phyloP scores from a whole-genome alignment of 2,329 filamentous ascomycete genomes.

The Hymenoscyphus linearis region DNA sequence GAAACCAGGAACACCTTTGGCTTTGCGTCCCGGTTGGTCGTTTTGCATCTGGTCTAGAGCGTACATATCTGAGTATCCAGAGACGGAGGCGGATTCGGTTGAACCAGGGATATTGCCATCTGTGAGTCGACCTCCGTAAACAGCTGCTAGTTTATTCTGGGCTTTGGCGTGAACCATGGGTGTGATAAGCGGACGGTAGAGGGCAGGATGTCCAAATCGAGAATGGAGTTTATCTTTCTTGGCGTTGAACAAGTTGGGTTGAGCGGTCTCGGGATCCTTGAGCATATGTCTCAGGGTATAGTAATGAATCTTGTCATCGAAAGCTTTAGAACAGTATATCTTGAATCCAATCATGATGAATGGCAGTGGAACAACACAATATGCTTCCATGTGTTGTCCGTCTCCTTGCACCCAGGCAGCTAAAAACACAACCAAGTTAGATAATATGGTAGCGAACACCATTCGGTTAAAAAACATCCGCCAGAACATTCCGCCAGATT shows the following conservation, averaged over 20 bases:
- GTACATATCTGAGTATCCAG: slow-evolving; percentile 78
- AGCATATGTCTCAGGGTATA: slow-evolving; percentile 61
- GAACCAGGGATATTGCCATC: slow-evolving; percentile 58
- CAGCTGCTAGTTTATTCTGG: slow-evolving; percentile 75
- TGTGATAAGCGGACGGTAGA: slow-evolving; percentile 84
- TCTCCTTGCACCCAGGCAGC: slow-evolving; percentile 67
- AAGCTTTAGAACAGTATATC: slow-evolving; percentile 68
- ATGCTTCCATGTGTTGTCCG: slow-evolving; percentile 55
- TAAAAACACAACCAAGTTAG: slow-evolving; percentile 73
- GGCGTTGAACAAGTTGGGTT: slow-evolving; percentile 45
- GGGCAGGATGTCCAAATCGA: slow-evolving; percentile 83
- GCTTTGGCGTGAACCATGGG: slow-evolving; percentile 94
- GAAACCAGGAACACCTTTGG: slow-evolving; percentile 58
- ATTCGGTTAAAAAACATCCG: slow-evolving; percentile 88
- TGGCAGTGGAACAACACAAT: slow-evolving; percentile 66
- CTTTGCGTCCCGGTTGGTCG: slow-evolving; percentile 40
- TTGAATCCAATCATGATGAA: slow-evolving; percentile 81
- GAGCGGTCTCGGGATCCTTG: slow-evolving; percentile 40
- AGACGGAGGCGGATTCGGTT: slow-evolving; percentile 51
- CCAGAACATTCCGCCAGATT: slow-evolving; percentile 93
- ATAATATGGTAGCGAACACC: slow-evolving; percentile 72
- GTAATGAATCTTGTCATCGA: slow-evolving; percentile 76
- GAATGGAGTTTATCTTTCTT: slow-evolving; percentile 66
- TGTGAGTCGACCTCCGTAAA: slow-evolving; percentile 76
- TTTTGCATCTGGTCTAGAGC: slow-evolving; percentile 70